Evolutionary conservation across 441 rosid genomes (phyloP).

Genomic region (Corymbia calophylla): DNA sequence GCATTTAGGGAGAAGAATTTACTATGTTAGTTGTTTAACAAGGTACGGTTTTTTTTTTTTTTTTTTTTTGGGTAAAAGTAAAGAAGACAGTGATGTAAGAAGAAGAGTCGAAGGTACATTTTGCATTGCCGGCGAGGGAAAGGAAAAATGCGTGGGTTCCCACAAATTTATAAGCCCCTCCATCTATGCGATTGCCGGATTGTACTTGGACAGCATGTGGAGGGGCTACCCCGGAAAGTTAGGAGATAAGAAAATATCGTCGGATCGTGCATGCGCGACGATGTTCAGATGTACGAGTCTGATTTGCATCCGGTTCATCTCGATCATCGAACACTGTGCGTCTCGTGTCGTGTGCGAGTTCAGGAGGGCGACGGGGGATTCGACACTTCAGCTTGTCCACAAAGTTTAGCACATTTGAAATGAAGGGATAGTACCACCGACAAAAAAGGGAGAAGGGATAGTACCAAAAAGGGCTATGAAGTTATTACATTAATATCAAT

Average conservation of each 20-base stretch:
- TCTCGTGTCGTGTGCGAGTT: not conserved
- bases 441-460: no score
- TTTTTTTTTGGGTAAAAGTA: not conserved
- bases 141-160: not conserved
- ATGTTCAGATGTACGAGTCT: not conserved
- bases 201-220: not conserved
- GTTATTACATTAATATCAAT: no score
- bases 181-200: not conserved
- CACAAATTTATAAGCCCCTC: not conserved
- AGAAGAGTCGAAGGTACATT: not conserved
- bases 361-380: not conserved
- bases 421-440: not conserved
- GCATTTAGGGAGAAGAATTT: not conserved
- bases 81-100: not conserved
- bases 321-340: not conserved
- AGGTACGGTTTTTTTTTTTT: not conserved
- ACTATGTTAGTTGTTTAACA: not conserved
- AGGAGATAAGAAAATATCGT: not conserved
- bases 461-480: no score
- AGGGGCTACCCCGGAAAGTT: not conserved
- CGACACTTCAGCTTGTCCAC: not conserved
- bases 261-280: not conserved
- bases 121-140: not conserved
- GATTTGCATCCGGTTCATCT: not conserved
- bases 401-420: not conserved